Evolutionary conservation across 73 alveolate species (phyloP), one percentile per base, ranked within the genome.

Genomic region (Urostyla sp.): DNA sequence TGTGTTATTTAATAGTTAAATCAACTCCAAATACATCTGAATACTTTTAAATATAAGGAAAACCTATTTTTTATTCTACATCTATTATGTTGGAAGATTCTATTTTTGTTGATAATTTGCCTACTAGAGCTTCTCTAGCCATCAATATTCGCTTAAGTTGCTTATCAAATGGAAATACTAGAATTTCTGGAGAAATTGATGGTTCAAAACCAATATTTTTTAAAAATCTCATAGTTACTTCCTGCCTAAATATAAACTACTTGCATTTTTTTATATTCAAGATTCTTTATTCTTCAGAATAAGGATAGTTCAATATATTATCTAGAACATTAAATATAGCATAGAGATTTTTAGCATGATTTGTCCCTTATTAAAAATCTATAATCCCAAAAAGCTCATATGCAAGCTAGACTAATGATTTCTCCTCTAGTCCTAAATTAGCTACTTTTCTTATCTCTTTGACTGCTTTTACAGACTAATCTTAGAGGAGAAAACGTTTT

Each of bases 151-250:
- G 3, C 16, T 59, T 45, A 8, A 82, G 30, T 7, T 59, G 76
- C 49, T 69, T 82, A 54, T 82, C 85, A 79, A 40, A 58, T 5
- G 91, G 87, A 23, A 72, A 52, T 0, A 82, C 85, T 20, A 51
- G 28, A 13, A 56, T 46, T 11, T 72, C 61, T 31, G 80, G 56
- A 5, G 66, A 53, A 40, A 54, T 82, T 66, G 86, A 82, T 53
- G 67, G 80, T 44, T 82, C 91, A 55, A 72, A 82, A 0, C 91
- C 91, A n/a, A 82, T 30, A 2, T 72, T 73, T 38, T 58, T 32
- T 0, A 82, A 72, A 48, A 69, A 50, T 20, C 60, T 45, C 8
- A 30, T 55, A 5, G 83, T 63, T 0, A 44, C 23, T 31, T 78
- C 74, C 48, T 36, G 3, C 6, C 43, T 38, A 28, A 78, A 61